These are phyloP conservation scores for Cenococcum geophilum DNA, from an alignment of 495 filamentous ascomycete species.

Conservation along the genomic window DNA sequence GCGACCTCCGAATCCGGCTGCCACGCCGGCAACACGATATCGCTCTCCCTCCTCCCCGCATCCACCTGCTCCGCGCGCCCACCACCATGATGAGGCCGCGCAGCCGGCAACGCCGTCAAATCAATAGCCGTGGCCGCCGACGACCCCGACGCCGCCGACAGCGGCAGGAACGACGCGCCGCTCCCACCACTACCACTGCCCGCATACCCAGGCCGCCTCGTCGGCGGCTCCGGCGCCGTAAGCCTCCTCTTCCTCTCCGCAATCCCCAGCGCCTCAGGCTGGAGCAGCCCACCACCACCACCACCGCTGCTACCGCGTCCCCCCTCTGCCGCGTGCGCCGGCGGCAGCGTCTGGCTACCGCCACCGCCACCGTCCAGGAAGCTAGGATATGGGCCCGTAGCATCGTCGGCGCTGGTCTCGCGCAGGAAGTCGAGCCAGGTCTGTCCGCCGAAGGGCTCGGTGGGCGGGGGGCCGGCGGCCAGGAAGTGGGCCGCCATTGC, in stretches of 20 bases:
- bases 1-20: constrained; percentile 28
- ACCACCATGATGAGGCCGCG: constrained; percentile 9
- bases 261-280: too few species aligned
- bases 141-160: background rate
- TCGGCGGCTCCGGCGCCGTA: constrained; percentile 17
- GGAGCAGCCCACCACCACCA: too few species aligned
- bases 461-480: background rate
- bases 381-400: background rate
- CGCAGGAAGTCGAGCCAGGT: constrained; percentile 20
- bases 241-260: constrained; percentile 20
- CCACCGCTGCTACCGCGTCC: too few species aligned
- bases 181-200: too few species aligned
- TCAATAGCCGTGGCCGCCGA: background rate
- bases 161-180: too few species aligned
- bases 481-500: background rate
- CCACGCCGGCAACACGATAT: constrained; percentile 26
- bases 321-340: too few species aligned
- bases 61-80: background rate
- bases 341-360: too few species aligned
- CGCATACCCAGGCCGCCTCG: background rate
- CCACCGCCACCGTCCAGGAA: too few species aligned
- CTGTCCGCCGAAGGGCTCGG: constrained; percentile 5
- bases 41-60: constrained; percentile 9
- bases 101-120: background rate
- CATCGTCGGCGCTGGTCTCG: constrained; percentile 2